Conservation (phyloP, 2,329 filamentous ascomycete species). For the Juglanconis juglandina region DNA sequence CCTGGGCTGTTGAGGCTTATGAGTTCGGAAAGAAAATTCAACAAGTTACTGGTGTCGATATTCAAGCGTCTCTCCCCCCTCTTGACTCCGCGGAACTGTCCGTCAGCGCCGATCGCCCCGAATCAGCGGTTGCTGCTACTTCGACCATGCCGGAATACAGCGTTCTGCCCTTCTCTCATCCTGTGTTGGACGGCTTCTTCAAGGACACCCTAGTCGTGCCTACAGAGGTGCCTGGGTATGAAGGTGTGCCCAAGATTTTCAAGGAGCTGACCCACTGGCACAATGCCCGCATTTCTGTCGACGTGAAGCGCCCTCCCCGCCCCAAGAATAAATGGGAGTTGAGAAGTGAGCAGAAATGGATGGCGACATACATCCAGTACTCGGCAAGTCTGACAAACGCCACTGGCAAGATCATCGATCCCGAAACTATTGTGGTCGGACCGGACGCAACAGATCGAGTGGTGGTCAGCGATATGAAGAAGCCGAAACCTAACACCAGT, state of each 20-base stretch:
- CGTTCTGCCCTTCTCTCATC: slow-evolving; percentile 46
- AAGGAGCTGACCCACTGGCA: slow-evolving; percentile 60
- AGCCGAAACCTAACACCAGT: slow-evolving; percentile 20
- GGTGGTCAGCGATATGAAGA: slow-evolving; percentile 22
- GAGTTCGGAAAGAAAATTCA: slow-evolving; percentile 14
- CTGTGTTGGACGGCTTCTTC: slow-evolving; percentile 44
- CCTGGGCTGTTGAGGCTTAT: slow-evolving; percentile 4
- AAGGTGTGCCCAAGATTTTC: slow-evolving; percentile 35
- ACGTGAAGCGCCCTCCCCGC: slow-evolving; percentile 31
- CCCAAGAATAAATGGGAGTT: slow-evolving; percentile 30
- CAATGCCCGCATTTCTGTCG: slow-evolving; percentile 51
- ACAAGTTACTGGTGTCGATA: slow-evolving; percentile 5
- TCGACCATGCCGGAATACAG: slow-evolving; percentile 3
- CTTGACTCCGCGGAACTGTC: background rate
- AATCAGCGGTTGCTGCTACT: background rate
- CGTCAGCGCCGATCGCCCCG: background rate
- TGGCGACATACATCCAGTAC: slow-evolving; percentile 66
- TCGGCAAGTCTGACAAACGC: slow-evolving; percentile 67
- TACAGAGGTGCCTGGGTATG: slow-evolving; percentile 23
- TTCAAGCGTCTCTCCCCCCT: background rate
- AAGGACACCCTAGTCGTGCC: slow-evolving; percentile 37
- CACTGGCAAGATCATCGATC: slow-evolving; percentile 59
- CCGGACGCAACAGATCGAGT: slow-evolving; percentile 17
- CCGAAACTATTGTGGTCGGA: slow-evolving; percentile 57
- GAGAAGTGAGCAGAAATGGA: slow-evolving; percentile 59